A percentile compares a stretch with the other conserved stretches of the same genome.
phyloP scores from a whole-genome alignment of 2,329 filamentous ascomycete species.

The Aureobasidium uvarum region DNA sequence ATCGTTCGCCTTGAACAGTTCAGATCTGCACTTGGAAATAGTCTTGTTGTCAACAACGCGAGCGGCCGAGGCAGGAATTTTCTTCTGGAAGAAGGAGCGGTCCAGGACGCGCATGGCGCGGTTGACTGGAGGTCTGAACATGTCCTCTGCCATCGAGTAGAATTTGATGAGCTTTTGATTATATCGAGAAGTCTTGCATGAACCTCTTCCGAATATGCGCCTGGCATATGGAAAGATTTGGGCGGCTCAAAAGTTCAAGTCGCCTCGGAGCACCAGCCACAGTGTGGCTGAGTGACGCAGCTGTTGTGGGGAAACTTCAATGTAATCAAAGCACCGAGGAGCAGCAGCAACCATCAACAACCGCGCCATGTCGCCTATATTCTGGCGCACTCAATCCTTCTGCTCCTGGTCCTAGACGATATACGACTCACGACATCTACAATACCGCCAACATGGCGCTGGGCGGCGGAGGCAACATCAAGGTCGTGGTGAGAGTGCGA shows the following conservation, averaged over 20 bases:
- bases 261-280: neutral
- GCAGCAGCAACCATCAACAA: conserved; percentile 1
- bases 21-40: conserved; percentile 68
- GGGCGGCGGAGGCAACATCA: conserved; percentile 90
- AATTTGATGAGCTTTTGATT: neutral
- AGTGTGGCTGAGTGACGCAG: conserved; percentile 13
- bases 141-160: conserved; percentile 40
- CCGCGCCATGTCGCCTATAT: conserved; percentile 6
- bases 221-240: neutral
- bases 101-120: conserved; percentile 79
- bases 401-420: neutral
- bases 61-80: conserved; percentile 73
- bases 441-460: conserved; percentile 56
- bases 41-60: conserved; percentile 71
- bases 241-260: neutral
- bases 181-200: neutral
- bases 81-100: conserved; percentile 76
- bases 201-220: neutral
- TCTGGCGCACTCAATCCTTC: neutral
- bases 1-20: conserved; percentile 64
- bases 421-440: neutral
- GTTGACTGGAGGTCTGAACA: conserved; percentile 78
- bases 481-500: conserved; percentile 95
- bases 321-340: conserved; percentile 1
- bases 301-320: conserved; percentile 8